Evolutionary conservation across 2,329 filamentous ascomycete species (phyloP), one percentile per base, ranked within the genome.

Genomic region (Pseudohalonectria lignicola): DNA sequence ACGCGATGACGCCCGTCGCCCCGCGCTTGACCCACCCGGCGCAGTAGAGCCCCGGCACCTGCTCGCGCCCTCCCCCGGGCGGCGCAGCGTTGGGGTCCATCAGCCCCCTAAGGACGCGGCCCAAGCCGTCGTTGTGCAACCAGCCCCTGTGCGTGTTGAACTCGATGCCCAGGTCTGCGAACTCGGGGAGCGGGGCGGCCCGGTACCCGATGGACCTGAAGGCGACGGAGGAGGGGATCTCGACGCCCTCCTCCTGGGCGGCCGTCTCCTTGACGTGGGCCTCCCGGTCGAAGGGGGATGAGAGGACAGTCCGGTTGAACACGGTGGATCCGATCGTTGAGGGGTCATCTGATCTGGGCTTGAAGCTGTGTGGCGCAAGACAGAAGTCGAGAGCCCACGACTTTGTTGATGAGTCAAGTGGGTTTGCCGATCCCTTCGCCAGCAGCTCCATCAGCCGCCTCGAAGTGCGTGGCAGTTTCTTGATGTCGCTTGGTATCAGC

Each of bases 191-290:
- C 1, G 86, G 68, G 23, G 81, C 71, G 0, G 87, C 88, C 49
- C 86, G 86, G 63, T 98, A 98, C 6, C 92, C 92, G 31, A 98
- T 88, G n/a, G 86, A 94, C 15, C 87, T 78, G 61, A 98, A 95
- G 13, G 86, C 87, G 4, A 90, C 54, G 5, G 78, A 71, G 0
- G 86, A 78, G 1, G 75, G 67, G 5, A 94, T 48, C 4, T 67
- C 55, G 3, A 70, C 41, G 2, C 61, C 62, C 42, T 74, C 61
- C 0, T 66, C 70, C 0, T n/a, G n/a, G n/a, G n/a, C n/a, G n/a
- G 25, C 69, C 4, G 70, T 76, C 11, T 62, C 54, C 4, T 60
- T 53, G 12, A 69, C 64, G 37, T 65, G 60, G 8, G 73, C 66
- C 31, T 59, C 47, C 13, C 70, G 66, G 53, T 67, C 72, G 61